These are phyloP conservation scores for Aureobasidium uvarum DNA, from an alignment of 2,329 filamentous ascomycete species.

Conservation along the genomic window DNA sequence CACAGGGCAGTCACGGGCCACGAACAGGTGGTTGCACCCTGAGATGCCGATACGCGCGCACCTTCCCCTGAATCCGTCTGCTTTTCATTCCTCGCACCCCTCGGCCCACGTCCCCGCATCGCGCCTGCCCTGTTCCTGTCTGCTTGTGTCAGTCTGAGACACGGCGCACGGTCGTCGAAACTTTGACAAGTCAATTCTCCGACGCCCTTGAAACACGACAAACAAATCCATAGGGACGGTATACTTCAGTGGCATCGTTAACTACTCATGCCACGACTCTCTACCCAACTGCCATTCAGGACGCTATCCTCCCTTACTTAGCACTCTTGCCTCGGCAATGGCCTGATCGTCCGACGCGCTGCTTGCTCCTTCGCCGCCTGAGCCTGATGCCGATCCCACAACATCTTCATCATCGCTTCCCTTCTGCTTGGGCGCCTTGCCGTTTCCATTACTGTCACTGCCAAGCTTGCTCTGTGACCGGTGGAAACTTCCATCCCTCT, in stretches of 20 bases:
- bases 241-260: background rate
- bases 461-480: background rate
- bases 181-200: slow-evolving; percentile 4
- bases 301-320: background rate
- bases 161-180: slow-evolving; percentile 2
- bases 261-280: slow-evolving; percentile 1
- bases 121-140: slow-evolving; percentile 1
- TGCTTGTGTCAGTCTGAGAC: slow-evolving; percentile 4
- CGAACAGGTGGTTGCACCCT: background rate
- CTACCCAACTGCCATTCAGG: background rate
- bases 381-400: slow-evolving; percentile 4
- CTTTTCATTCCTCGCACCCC: slow-evolving; percentile 11
- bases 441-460: background rate
- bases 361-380: slow-evolving; percentile 12
- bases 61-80: slow-evolving; percentile 14
- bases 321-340: background rate
- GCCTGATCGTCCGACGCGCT: slow-evolving; percentile 18
- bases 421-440: background rate
- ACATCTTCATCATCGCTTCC: slow-evolving; percentile 1
- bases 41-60: slow-evolving; percentile 9
- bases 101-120: background rate
- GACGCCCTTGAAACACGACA: slow-evolving; percentile 11
- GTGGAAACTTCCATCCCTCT: slow-evolving; percentile 3
- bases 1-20: slow-evolving; percentile 18
- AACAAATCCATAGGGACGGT: background rate